Percentiles rank a stretch among this genome's conserved stretches.
phyloP scores from a whole-genome alignment of 441 rosid species.

The Populus hybrid region DNA sequence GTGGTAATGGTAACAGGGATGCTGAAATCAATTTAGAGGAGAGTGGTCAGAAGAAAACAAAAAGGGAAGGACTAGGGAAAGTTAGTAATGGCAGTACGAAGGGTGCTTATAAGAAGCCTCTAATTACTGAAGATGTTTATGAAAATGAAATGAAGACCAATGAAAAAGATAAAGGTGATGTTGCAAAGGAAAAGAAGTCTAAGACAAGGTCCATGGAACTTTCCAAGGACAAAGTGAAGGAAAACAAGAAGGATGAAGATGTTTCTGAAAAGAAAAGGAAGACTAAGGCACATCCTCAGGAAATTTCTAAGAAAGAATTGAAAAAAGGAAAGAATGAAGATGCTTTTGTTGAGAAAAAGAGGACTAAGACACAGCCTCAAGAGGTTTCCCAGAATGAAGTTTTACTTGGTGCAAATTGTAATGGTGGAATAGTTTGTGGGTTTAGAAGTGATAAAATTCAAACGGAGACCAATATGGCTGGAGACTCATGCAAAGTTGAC shows the following conservation, averaged over 20 bases:
- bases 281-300: constrained; percentile 12
- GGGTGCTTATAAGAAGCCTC: constrained; percentile 18
- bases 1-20: constrained; percentile 20
- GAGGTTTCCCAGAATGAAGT: background rate
- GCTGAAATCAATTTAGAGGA: constrained; percentile 20
- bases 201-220: constrained; percentile 2
- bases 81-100: background rate
- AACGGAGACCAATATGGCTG: constrained; percentile 23
- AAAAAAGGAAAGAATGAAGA: background rate
- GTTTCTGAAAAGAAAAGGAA: constrained; percentile 14
- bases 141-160: constrained; percentile 10
- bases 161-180: constrained; percentile 10
- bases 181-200: constrained; percentile 6
- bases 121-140: constrained; percentile 17
- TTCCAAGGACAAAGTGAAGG: constrained; percentile 17
- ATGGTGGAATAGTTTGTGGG: constrained; percentile 10
- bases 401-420: background rate
- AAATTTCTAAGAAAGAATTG: constrained; percentile 4
- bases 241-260: constrained; percentile 5
- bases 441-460: constrained; percentile 16
- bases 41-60: constrained; percentile 9
- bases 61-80: background rate
- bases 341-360: background rate
- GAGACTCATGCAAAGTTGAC: constrained; percentile 8
- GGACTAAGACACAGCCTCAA: background rate